These are phyloP conservation scores for Schizothecium vesticola DNA, from an alignment of 495 filamentous ascomycete species.

Conservation along the genomic window DNA sequence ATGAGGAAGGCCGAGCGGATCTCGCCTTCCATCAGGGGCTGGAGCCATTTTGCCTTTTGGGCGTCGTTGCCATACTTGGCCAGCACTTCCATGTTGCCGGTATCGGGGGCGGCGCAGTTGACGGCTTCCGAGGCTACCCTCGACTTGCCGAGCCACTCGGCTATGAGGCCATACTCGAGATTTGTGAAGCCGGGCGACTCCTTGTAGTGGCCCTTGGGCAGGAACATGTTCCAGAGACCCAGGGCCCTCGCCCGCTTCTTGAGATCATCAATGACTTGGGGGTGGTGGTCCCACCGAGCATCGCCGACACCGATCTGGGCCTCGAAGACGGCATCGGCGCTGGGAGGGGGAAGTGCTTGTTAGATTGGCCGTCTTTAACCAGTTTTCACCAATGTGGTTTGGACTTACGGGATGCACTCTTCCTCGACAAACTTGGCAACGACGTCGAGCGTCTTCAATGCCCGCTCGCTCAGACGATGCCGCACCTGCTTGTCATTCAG, in stretches of 20 bases:
- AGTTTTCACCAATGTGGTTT: not conserved
- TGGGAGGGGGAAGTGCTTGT: slow-evolving; percentile 14
- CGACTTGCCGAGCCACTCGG: slow-evolving; percentile 80
- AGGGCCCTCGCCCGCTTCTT: slow-evolving; percentile 77
- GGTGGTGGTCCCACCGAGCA: slow-evolving; percentile 69
- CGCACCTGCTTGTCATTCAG: slow-evolving; percentile 41
- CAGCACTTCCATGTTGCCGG: slow-evolving; percentile 92
- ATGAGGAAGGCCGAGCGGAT: slow-evolving; percentile 90
- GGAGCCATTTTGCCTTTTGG: slow-evolving; percentile 86
- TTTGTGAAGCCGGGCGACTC: slow-evolving; percentile 89
- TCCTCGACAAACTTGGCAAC: slow-evolving; percentile 96
- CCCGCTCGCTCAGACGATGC: slow-evolving; percentile 68
- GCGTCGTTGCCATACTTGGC: slow-evolving; percentile 87
- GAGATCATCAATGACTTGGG: slow-evolving; percentile 76
- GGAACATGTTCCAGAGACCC: slow-evolving; percentile 98
- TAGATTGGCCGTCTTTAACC: slow-evolving; percentile 7
- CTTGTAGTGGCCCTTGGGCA: slow-evolving; percentile 89
- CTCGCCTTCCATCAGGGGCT: slow-evolving; percentile 74
- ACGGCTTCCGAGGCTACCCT: slow-evolving; percentile 76
- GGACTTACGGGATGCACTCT: slow-evolving; percentile 72
- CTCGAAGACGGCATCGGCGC: slow-evolving; percentile 68
- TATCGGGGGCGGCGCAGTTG: slow-evolving; percentile 88
- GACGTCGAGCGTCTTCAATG: slow-evolving; percentile 60
- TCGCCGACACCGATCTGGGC: slow-evolving; percentile 74
- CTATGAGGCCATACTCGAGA: slow-evolving; percentile 90